A percentile compares a stretch with the other conserved stretches of the same genome.
Conservation (phyloP, 768 basidiomycete species). For the Bullera alba region DNA sequence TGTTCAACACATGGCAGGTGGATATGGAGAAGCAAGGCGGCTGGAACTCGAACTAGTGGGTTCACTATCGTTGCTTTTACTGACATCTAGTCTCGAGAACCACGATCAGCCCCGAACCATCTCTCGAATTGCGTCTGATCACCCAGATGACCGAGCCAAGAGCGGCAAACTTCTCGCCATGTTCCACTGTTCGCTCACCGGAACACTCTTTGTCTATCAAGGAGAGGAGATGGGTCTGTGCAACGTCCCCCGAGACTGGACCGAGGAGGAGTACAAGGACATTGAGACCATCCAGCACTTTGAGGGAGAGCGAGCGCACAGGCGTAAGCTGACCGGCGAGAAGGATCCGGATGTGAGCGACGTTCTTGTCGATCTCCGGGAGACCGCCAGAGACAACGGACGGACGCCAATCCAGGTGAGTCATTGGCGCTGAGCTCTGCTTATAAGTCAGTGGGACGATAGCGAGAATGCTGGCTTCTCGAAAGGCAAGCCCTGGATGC, state of each 20-base stretch:
- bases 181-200: conserved; percentile 57
- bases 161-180: conserved; percentile 63
- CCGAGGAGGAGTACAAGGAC: conserved; percentile 67
- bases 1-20: conserved; percentile 54
- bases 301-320: conserved; percentile 12
- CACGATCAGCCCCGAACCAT: conserved; percentile 50
- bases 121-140: conserved; percentile 62
- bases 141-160: conserved; percentile 53
- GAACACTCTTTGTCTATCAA: conserved; percentile 68
- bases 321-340: conserved; percentile 12
- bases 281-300: conserved; percentile 45
- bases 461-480: conserved; percentile 58
- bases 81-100: conserved; percentile 21
- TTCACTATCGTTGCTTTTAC: not conserved
- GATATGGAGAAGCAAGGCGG: conserved; percentile 57
- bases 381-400: conserved; percentile 65
- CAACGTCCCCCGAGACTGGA: conserved; percentile 52
- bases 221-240: conserved; percentile 64
- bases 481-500: conserved; percentile 62
- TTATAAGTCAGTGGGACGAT: conserved; percentile 52
- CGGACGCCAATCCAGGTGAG: conserved; percentile 45
- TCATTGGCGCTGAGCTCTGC: not conserved
- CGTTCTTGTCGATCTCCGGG: conserved; percentile 54
- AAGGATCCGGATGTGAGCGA: conserved; percentile 59
- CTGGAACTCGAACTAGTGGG: conserved; percentile 55